Evolutionary conservation across 768 basidiomycete species (phyloP), one percentile per base, ranked within the genome.

Genomic region (Amanita jacksonii): DNA sequence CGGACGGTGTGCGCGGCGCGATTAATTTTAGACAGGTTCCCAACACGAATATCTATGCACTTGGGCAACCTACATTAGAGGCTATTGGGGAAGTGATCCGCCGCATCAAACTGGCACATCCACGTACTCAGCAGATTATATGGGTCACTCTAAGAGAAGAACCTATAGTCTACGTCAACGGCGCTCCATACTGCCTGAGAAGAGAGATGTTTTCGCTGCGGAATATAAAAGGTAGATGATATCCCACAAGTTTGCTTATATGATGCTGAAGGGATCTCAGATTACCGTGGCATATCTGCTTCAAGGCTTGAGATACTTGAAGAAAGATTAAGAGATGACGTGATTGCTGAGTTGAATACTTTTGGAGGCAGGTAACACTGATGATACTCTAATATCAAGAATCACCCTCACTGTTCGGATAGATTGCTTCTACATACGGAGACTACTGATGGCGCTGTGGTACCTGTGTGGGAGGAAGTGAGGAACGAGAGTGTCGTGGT

Each of bases 91-190:
- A 81, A 45, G 90, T 94, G 3, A 74, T 92, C 9, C 58, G 64
- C 4, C 66, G 76, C 16, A 73, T 94, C 45, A 79, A 75, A 46
- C 59, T 64, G 19, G 66, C 72, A 0, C 74, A 86, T 54, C 80
- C 85, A 1, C 60, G 64, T 18, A 70, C 81, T 1, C 69, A 71
- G 9, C 72, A 74, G 35, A 72, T 94, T 10, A 70, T 88, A 15
- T 98, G 94, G 96, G 76, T 98, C 41, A 90, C 89, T 12, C 64
- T 99, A n/a, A 70, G 94, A 16, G 93, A 96, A 55, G 87, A 91
- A 54, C 91, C 91, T 1, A 75, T 93, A 32, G 82, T 90, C 0
- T 92, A 93, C 60, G 77, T 98, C 53, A 94, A 97, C 54, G 93
- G 93, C 23, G 76, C 80, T 13, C 89, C 92, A 0, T 97, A 91